Base-by-base conservation (phyloP, 1,284 basidiomycete genomes). In the Xerocomus amazonicus region DNA sequence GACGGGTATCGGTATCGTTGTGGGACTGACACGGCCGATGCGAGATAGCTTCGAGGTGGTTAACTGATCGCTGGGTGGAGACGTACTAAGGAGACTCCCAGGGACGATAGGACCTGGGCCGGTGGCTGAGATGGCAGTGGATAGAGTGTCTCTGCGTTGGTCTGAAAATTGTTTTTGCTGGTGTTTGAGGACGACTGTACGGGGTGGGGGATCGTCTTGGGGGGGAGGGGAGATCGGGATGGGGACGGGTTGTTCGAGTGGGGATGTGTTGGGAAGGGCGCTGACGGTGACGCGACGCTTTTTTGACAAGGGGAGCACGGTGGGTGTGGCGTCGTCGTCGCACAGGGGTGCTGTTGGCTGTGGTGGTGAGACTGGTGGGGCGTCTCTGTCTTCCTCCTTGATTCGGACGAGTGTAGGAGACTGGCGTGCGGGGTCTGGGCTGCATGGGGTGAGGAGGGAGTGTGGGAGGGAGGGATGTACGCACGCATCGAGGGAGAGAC, bases 201-300 rank as follows among this genome's bases (percentile, higher is more conserved):
- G 23, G 81, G 79, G 58, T 82, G 75, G 31, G 77, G 75, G 35
- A 68, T 23, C 19, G 19, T 23, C 19, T 23, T 23, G 19, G 19
- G 19, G 19, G 19, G 19, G 19, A 23, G 19, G 19, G 19, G 19
- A 62, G 5, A 79, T 3, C 7, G 12, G 14, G 67, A 55, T 14
- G 74, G 59, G 10, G 68, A 52, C 5, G 73, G 80, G 59, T 79
- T 76, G 13, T 23, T 23, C 19, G 19, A 23, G 2, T 14, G 74
- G 60, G 12, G 69, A 51, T 4, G 73, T 79, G 59, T 79, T 76
- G 12, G 80, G 77, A 14, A 74, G 67, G 51, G 82, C 81, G 61
- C 77, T 80, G 64, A 85, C 73, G 43, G 85, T 87, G 43, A 84
- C 78, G 43, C 86, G 80, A 53, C 86, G 80, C 57, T 78, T 83